Base-by-base conservation (phyloP, 192 early-diverging fungal species). In the Dimargaris xerosporica region DNA sequence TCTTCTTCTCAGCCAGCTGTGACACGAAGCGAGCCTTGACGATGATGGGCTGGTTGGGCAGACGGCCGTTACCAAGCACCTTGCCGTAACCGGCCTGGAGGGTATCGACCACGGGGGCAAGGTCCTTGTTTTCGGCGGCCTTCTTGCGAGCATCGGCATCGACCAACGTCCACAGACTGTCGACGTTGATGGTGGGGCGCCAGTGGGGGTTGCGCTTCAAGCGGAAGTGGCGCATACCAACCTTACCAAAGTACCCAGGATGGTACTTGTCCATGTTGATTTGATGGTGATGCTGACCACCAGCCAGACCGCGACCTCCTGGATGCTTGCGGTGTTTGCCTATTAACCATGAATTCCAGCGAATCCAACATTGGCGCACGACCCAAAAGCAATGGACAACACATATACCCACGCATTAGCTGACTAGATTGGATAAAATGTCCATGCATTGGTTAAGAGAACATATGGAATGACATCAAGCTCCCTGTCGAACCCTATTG, bases 261-360 rank as follows among this genome's bases (percentile, higher is more conserved):
- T 99, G 96, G 88, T 92, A 96, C 87, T 92, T 99, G 82, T 99
- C 96, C 89, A 99, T 93, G 84, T 96, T 93, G 80, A 96, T 96
- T 71, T 94, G 86, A 85, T 99, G 93, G 79, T 99, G 96, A 80
- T 96, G 93, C 78, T 89, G 86, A 85, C 96, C 96, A 89, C 96
- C 94, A 78, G 96, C 96, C 72, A 96, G 80, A 99, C 96, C 96
- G 78, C 96, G 87, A 86, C 93, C 94, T 76, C 95, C 96, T 70
- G 96, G 93, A 78, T 99, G 96, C 87, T 99, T 99, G 69, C 94
- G 83, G 87, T 99, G 94, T 86, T 99, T 98, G 60, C 91, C 78
- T 56, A 43, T 17, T 9, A 44, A 29, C 34, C 34, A 39, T 39
- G 34, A 39, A 39, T 7, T 7, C 34, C 34, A 39, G 34, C 2